Evolutionary conservation across 352 stramenopile species (phyloP).

Genomic region (Phytophthora constricta): DNA sequence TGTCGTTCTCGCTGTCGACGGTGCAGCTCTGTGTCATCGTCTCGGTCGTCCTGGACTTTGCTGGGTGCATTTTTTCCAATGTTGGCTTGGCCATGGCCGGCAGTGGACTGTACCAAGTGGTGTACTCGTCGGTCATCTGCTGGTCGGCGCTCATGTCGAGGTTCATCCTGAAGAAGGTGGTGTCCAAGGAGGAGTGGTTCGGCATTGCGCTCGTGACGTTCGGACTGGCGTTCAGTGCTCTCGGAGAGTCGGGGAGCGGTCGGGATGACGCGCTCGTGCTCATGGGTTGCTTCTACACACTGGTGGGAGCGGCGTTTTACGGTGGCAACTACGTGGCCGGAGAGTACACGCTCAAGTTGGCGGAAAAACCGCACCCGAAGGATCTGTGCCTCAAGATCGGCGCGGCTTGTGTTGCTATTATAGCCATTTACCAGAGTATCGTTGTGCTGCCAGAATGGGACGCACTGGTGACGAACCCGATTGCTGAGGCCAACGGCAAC

Average conservation of each 20-base stretch:
- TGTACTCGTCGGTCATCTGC: constrained; percentile 89
- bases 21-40: constrained; percentile 71
- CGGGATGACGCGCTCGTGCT: constrained; percentile 76
- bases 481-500: constrained; percentile 76
- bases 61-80: constrained; percentile 87
- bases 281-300: constrained; percentile 87
- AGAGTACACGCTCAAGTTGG: constrained; percentile 84
- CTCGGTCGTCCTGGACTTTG: constrained; percentile 83
- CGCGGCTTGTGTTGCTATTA: constrained; percentile 70
- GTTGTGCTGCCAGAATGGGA: constrained; percentile 85
- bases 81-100: constrained; percentile 83
- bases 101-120: constrained; percentile 83
- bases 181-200: constrained; percentile 78
- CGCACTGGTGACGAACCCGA: constrained; percentile 75
- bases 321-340: constrained; percentile 87
- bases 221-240: constrained; percentile 78
- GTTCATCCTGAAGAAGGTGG: constrained; percentile 76
- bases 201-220: constrained; percentile 87
- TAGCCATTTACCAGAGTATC: constrained; percentile 80
- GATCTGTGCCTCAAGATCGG: constrained; percentile 86
- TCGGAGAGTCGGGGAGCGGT: constrained; percentile 69
- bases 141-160: constrained; percentile 86
- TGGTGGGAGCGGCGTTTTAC: constrained; percentile 84
- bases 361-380: constrained; percentile 72
- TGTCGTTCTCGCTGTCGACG: constrained; percentile 56